phyloP scores from a whole-genome alignment of 2,329 filamentous ascomycete genomes.

The Alternaria longipes region DNA sequence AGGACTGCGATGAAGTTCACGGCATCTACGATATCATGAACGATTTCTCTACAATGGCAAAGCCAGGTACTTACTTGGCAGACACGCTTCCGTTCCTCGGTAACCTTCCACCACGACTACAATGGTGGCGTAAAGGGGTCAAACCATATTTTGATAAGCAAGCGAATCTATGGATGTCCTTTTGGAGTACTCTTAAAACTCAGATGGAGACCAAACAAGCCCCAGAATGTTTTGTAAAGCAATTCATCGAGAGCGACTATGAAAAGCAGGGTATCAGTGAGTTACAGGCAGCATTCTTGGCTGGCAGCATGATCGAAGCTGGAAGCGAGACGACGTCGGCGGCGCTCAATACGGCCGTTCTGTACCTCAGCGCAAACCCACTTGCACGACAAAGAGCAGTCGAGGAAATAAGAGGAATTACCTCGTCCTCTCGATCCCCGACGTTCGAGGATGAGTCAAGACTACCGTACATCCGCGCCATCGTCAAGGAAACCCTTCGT shows the following conservation, averaged over 20 bases:
- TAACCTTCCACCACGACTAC: slow-evolving; percentile 36
- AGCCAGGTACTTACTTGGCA: slow-evolving; percentile 43
- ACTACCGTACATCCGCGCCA: slow-evolving; percentile 52
- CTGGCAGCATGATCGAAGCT: slow-evolving; percentile 52
- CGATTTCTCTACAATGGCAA: slow-evolving; percentile 43
- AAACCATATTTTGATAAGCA: slow-evolving; percentile 44
- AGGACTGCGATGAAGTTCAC: slow-evolving; percentile 46
- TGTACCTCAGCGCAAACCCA: slow-evolving; percentile 42
- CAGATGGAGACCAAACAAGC: slow-evolving; percentile 45
- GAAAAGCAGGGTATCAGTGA: slow-evolving; percentile 52
- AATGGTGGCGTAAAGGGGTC: slow-evolving; percentile 43
- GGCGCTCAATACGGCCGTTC: slow-evolving; percentile 45
- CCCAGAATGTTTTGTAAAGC: slow-evolving; percentile 49
- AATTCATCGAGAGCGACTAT: slow-evolving; percentile 44
- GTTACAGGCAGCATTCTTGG: slow-evolving; percentile 48
- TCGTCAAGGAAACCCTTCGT: slow-evolving; percentile 57
- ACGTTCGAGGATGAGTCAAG: slow-evolving; percentile 56
- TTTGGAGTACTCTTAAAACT: slow-evolving; percentile 40
- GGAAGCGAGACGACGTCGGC: slow-evolving; percentile 53
- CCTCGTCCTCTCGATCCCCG: slow-evolving; percentile 29
- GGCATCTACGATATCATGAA: slow-evolving; percentile 48
- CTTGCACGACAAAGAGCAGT: slow-evolving; percentile 29
- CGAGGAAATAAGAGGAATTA: slow-evolving; percentile 32
- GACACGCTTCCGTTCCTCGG: slow-evolving; percentile 44
- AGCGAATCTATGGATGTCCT: slow-evolving; percentile 45